Evolutionary conservation across 2,329 filamentous ascomycete species (phyloP).

Genomic region (Beauveria sp.): DNA sequence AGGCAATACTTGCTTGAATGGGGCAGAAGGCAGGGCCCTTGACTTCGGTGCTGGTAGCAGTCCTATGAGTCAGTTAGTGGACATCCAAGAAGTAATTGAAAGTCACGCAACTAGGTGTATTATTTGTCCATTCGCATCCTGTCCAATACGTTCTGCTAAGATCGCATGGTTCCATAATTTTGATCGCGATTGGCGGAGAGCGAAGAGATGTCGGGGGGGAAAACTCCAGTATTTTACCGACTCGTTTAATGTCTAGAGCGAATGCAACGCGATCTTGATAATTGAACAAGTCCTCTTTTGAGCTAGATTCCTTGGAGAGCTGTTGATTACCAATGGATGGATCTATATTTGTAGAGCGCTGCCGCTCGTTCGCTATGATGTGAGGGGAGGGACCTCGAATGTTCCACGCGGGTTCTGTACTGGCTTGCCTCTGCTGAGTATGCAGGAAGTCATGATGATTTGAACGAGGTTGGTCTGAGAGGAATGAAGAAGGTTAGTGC

Average conservation of each 20-base stretch:
- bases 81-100: slow-evolving; percentile 15
- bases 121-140: slow-evolving; percentile 19
- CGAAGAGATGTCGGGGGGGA: slow-evolving; percentile 3
- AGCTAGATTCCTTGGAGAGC: slow-evolving; percentile 41
- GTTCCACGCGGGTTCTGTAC: slow-evolving; percentile 65
- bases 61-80: neutral
- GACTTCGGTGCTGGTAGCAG: neutral
- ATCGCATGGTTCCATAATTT: neutral
- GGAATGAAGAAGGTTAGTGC: neutral
- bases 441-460: neutral
- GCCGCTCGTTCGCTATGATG: slow-evolving; percentile 13
- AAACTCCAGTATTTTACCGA: slow-evolving; percentile 57
- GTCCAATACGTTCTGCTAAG: slow-evolving; percentile 18
- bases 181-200: neutral
- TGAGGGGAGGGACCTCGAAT: slow-evolving; percentile 63
- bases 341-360: neutral
- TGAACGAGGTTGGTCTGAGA: neutral
- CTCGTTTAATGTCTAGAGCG: slow-evolving; percentile 71
- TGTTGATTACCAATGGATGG: slow-evolving; percentile 41
- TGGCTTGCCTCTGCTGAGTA: slow-evolving; percentile 41
- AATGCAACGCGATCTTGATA: slow-evolving; percentile 70
- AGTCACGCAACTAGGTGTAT: slow-evolving; percentile 10
- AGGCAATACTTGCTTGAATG: slow-evolving; percentile 59
- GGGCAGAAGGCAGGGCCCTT: slow-evolving; percentile 57
- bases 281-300: slow-evolving; percentile 55